Conservation (phyloP, 257 asterid species). For the Solanum bulbocastanum region DNA sequence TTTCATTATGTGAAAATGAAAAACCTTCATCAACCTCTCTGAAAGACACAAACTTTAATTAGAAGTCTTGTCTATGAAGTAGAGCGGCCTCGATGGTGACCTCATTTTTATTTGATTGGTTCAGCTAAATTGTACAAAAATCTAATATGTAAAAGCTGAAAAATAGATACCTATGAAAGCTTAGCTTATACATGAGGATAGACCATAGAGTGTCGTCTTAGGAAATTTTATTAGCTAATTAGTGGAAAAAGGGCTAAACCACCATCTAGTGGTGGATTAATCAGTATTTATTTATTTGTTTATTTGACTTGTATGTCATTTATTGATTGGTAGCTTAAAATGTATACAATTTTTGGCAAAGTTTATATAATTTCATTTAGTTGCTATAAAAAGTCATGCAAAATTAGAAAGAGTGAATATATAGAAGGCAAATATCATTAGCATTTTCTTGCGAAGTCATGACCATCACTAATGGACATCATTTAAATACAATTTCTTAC, state of each 20-base stretch:
- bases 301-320: conserved; percentile 3
- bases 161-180: not conserved
- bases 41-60: not conserved
- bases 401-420: too few species aligned
- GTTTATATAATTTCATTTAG: not conserved
- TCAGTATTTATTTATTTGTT: not conserved
- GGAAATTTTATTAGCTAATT: not conserved
- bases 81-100: not conserved
- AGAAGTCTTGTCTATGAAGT: not conserved
- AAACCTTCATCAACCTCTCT: not conserved
- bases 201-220: not conserved
- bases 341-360: not conserved
- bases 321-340: not conserved
- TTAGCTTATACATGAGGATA: conserved; percentile 2
- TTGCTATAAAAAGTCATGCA: too few species aligned
- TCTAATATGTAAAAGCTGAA: not conserved
- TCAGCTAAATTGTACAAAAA: conserved; percentile 27
- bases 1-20: conserved; percentile 48
- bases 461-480: too few species aligned
- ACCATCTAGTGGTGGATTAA: conserved; percentile 5
- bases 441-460: too few species aligned
- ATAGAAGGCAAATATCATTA: too few species aligned
- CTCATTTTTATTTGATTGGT: not conserved
- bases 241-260: conserved; percentile 1
- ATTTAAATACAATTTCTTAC: too few species aligned